A percentile compares a stretch with the other conserved stretches of the same genome.
phyloP scores from a whole-genome alignment of 805 yeast genomes.

The Ogataea paraovalis region DNA sequence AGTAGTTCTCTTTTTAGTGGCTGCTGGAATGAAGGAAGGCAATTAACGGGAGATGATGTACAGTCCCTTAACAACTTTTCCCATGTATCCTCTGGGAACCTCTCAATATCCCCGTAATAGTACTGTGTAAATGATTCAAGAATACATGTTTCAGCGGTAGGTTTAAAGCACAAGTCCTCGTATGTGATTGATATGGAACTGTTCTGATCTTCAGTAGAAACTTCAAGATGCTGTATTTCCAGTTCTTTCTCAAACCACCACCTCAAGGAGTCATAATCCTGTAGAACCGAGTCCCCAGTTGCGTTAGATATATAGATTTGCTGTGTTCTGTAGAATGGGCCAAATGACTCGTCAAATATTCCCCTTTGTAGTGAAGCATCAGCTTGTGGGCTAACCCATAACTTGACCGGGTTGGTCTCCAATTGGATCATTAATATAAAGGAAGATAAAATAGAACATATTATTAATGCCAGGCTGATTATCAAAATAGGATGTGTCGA shows the following conservation, averaged over 20 bases:
- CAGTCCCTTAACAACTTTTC: conserved; percentile 50
- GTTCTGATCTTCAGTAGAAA: conserved; percentile 13
- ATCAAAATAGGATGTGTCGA: conserved; percentile 56
- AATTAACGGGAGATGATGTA: conserved; percentile 77
- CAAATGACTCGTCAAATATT: conserved; percentile 75
- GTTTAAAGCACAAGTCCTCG: conserved; percentile 77
- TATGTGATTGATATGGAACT: conserved; percentile 29
- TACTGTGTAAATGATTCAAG: conserved; percentile 88
- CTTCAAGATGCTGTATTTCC: conserved; percentile 38
- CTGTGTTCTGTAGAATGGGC: conserved; percentile 87
- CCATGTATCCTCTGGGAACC: conserved; percentile 56
- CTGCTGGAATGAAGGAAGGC: conserved; percentile 87
- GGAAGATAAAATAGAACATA: conserved; percentile 44
- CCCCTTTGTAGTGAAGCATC: conserved; percentile 63
- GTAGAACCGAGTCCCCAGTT: conserved; percentile 59
- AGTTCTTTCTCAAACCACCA: conserved; percentile 91
- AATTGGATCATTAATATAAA: conserved; percentile 52
- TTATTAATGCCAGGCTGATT: conserved; percentile 37
- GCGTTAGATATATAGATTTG: conserved; percentile 73
- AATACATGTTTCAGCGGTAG: conserved; percentile 74
- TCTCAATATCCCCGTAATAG: conserved; percentile 58
- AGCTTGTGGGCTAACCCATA: conserved; percentile 86
- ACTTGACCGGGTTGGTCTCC: conserved; percentile 74
- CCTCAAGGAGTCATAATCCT: conserved; percentile 57
- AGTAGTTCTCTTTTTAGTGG: conserved; percentile 72